Base-by-base conservation (phyloP, 2,329 filamentous ascomycete species). In the Coleophoma eucalyptorum region DNA sequence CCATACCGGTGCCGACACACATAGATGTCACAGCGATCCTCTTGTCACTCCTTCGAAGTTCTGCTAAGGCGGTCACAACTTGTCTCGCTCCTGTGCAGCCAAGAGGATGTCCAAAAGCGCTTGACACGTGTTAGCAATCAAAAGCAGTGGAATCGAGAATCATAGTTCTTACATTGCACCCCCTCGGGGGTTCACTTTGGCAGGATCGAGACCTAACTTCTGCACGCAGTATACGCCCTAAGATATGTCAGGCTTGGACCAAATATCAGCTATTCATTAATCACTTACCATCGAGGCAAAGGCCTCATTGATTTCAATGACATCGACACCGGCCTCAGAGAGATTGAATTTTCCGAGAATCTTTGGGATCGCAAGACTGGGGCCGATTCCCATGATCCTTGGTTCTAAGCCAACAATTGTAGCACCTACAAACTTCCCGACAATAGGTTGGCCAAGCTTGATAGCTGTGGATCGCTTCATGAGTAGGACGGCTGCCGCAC, bases 231-330 rank as follows among this genome's bases (percentile, higher is more conserved):
- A 97, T 60, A 97, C 72, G 69, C 90, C 56, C 58, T 56, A 94
- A 26, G 26, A 26, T 26, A 26, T 26, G 26, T 26, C 26, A 26
- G 26, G 26, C 10, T 26, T 26, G 5, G 26, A 5, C 10, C 26
- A 26, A 26, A 26, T 5, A 26, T 2, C 6, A 26, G 2, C 26
- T 26, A 6, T 8, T 26, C 26, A 7, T 26, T 3, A n/a, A 5
- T 38, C 12, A 95, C 80, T 96, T 90, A 58, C 84, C 90, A 97
- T 97, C 52, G 88, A 93, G 42, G 93, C 93, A 70, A 97, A 97
- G 1, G 93, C 93, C 81, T 97, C 93, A 78, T 97, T 97, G 78
- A 97, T 96, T 81, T 97, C 93, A 67, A 82, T 97, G 65, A 97
- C 90, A 68, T 97, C 93, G 37, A 97, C 90, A 59, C 97, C 92